A percentile compares a stretch with the other conserved stretches of the same genome.
These are phyloP conservation scores for Talaromyces trachyspermus DNA, from an alignment of 495 filamentous ascomycete species.

Conservation along the genomic window DNA sequence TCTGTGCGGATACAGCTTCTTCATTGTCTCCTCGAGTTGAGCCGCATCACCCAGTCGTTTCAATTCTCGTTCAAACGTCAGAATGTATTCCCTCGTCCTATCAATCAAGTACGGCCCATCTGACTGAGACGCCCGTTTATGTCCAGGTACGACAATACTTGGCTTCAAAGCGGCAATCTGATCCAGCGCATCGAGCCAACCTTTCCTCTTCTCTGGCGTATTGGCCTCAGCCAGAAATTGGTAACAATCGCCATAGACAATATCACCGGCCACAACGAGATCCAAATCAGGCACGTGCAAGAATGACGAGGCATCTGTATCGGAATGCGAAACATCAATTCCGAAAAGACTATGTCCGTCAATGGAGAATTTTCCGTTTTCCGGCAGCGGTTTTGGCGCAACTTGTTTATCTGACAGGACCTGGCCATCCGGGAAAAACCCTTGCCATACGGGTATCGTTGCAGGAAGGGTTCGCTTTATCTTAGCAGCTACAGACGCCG, in stretches of 20 bases:
- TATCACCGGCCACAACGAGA: slow-evolving; percentile 25
- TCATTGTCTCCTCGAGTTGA: slow-evolving; percentile 8
- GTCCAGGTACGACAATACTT: slow-evolving; percentile 11
- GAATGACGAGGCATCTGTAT: slow-evolving; percentile 24
- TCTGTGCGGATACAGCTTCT: slow-evolving; percentile 9
- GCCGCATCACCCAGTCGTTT: slow-evolving; percentile 7
- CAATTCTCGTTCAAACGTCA: slow-evolving; percentile 7
- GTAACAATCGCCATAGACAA: slow-evolving; percentile 30
- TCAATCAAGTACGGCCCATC: slow-evolving; percentile 9
- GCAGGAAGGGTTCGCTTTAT: background rate
- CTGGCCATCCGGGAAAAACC: background rate
- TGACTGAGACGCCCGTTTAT: slow-evolving; percentile 9
- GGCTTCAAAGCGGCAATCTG: slow-evolving; percentile 23
- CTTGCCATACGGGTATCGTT: background rate
- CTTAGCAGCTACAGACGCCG: slow-evolving; percentile 4
- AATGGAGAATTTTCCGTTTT: slow-evolving; percentile 14
- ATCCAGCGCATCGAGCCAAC: slow-evolving; percentile 27
- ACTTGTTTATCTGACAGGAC: slow-evolving; percentile 15
- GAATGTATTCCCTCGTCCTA: slow-evolving; percentile 11
- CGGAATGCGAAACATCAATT: slow-evolving; percentile 22
- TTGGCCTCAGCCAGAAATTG: slow-evolving; percentile 26
- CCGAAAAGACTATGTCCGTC: slow-evolving; percentile 20
- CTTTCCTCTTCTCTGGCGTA: slow-evolving; percentile 16
- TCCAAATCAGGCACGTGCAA: slow-evolving; percentile 22
- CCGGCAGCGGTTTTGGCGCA: background rate